Conservation (phyloP, 2,329 filamentous ascomycete species). For the Macrophomina pseudophaseolina region DNA sequence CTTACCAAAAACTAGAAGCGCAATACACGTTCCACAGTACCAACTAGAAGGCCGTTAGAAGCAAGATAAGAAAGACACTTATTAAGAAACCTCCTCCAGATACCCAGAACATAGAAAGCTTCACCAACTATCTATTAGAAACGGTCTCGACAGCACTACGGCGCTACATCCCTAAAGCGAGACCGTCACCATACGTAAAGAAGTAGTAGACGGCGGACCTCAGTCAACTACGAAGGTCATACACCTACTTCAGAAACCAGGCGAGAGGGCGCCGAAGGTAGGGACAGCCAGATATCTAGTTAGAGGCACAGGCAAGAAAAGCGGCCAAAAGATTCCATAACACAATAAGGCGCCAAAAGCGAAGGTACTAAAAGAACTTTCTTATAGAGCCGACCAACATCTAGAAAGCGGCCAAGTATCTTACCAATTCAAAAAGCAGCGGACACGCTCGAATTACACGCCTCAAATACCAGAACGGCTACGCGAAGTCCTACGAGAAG, state of each 20-base stretch:
- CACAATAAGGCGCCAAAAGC: not conserved
- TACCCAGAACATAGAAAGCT: not conserved
- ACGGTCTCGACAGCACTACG: not conserved
- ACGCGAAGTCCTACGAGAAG: not conserved
- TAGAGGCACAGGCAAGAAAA: not conserved
- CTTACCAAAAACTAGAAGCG: not conserved
- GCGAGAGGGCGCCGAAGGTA: not conserved
- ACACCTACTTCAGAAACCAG: not conserved
- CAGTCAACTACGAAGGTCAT: not conserved
- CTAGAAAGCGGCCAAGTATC: not conserved
- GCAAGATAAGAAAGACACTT: not conserved
- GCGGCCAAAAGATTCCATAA: no score
- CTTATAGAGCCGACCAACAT: not conserved
- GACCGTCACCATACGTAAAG: not conserved
- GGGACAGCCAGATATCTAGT: not conserved
- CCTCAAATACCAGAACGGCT: not conserved
- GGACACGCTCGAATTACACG: not conserved
- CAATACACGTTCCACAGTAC: not conserved
- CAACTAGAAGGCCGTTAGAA: not conserved
- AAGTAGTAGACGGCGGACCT: not conserved
- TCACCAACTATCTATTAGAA: not conserved
- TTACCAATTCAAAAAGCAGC: not conserved
- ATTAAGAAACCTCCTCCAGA: not conserved
- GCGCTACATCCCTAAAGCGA: not conserved
- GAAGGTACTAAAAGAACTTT: not conserved